phyloP scores from a whole-genome alignment of 805 yeast species.

The Saccharomyces mikatae region DNA sequence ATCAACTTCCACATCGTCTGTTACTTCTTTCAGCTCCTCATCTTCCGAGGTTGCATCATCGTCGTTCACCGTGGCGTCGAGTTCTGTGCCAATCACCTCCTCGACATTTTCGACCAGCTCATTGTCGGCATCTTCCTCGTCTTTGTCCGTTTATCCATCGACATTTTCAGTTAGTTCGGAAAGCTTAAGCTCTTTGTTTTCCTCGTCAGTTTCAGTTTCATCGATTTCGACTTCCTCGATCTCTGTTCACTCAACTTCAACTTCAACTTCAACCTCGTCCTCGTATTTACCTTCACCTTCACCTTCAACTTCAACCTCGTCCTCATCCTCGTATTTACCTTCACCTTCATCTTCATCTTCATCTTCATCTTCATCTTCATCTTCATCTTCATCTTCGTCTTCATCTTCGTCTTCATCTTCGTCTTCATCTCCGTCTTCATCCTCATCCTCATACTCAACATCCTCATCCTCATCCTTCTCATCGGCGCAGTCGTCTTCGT shows the following conservation, averaged over 20 bases:
- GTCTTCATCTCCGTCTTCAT: constrained; percentile 1
- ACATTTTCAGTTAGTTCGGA: background rate
- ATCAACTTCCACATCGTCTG: constrained; percentile 3
- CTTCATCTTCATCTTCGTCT: constrained; percentile 1
- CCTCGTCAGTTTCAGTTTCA: background rate
- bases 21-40: constrained; percentile 1
- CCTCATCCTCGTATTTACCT: constrained; percentile 14
- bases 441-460: background rate
- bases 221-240: background rate
- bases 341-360: constrained; percentile 8
- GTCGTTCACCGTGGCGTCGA: constrained; percentile 1
- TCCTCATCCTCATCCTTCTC: background rate
- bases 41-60: background rate
- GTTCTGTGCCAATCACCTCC: background rate
- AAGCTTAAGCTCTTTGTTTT: background rate
- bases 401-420: constrained; percentile 6
- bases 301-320: constrained; percentile 3
- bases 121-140: constrained; percentile 1
- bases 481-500: background rate
- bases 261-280: background rate
- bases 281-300: background rate
- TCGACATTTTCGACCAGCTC: background rate
- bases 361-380: constrained; percentile 5
- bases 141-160: background rate
- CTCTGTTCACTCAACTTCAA: background rate